Percentiles rank a stretch among this genome's conserved stretches.
Evolutionary conservation across 139 green algal genomes (phyloP).

Genomic region (Cymbomonas tetramitiformis): DNA sequence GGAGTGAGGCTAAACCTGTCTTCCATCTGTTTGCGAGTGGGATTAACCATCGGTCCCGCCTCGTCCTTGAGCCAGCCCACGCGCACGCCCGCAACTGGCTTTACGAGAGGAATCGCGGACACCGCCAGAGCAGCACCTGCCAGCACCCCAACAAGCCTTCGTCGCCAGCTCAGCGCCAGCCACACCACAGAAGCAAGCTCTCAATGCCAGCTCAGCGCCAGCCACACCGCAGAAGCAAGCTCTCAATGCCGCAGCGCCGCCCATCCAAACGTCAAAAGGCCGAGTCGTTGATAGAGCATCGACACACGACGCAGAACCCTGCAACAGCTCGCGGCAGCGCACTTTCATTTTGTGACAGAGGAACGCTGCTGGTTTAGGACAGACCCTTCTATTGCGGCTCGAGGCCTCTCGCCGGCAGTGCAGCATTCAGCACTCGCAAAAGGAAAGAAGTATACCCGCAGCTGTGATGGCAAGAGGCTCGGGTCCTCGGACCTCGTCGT

Average conservation of each 20-base stretch:
- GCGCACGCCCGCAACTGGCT: slow-evolving; percentile 40
- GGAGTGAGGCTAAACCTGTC: too few species aligned
- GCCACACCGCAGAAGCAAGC: too few species aligned
- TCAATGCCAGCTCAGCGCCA: too few species aligned
- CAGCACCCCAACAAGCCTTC: too few species aligned
- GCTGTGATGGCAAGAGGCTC: slow-evolving; percentile 88
- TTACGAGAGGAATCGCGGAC: slow-evolving; percentile 29
- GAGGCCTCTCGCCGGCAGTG: not conserved
- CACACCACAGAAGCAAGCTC: not conserved
- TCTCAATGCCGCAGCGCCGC: too few species aligned
- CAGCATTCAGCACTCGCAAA: not conserved
- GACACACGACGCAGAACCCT: too few species aligned
- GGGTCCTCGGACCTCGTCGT: slow-evolving; percentile 58
- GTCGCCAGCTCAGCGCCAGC: not conserved
- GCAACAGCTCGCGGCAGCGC: too few species aligned
- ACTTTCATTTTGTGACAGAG: too few species aligned
- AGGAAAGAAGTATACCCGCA: slow-evolving; percentile 28
- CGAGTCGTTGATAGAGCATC: too few species aligned
- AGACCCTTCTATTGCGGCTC: too few species aligned
- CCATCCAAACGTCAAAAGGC: too few species aligned
- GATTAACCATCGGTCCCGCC: slow-evolving; percentile 68
- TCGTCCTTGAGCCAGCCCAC: slow-evolving; percentile 25
- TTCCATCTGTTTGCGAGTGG: slow-evolving; percentile 47
- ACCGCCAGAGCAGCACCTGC: slow-evolving; percentile 14
- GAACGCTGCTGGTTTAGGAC: too few species aligned